Evolutionary conservation across 169 alveolate species (phyloP), one percentile per base, ranked within the genome.

Genomic region (Babesia microti): DNA sequence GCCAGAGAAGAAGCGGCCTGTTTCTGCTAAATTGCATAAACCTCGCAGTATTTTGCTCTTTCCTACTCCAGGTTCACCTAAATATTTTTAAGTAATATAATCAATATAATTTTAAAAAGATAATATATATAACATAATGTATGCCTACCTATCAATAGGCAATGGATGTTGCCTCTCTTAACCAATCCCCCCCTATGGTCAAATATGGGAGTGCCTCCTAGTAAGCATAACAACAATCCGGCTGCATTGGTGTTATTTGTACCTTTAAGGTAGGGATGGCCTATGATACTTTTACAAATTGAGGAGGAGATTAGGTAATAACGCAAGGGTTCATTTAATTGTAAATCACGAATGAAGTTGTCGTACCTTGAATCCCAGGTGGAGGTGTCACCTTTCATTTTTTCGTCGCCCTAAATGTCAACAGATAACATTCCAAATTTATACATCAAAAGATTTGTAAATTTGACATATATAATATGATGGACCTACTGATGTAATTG

Each of bases 1-100:
- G 6, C 93, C 93, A 48, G 85, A 59, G 3, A 70, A 54, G 21
- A 70, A 51, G 51, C 48, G 30, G 26, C 59, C 14, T 33, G 15
- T 33, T 28, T 26, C 26, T 37, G 6, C 37, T 24, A 6, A 55
- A 49, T 49, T 59, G 41, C 81, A 63, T 26, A 60, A 41, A 48
- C 73, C 41, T 15, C 73, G 78, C 32, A 67, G 45, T 14, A 67
- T 49, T 32, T 58, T 11, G 34, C 81, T 70, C 50, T 70, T 70
- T 9, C 81, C 81, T 29, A 70, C 45, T 6, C 81, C 81, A 0
- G 81, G 72, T 36, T 70, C 81, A 4, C 81, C 81, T n/a, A n/a
- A n/a, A n/a, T n/a, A n/a, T n/a, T n/a, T n/a, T n/a, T n/a, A n/a
- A n/a, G n/a, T n/a, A n/a, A n/a, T n/a, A n/a, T n/a, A n/a, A n/a